Evolutionary conservation across 306 rosid genomes (phyloP).

Genomic region (Sphenostylis stenocarpa): DNA sequence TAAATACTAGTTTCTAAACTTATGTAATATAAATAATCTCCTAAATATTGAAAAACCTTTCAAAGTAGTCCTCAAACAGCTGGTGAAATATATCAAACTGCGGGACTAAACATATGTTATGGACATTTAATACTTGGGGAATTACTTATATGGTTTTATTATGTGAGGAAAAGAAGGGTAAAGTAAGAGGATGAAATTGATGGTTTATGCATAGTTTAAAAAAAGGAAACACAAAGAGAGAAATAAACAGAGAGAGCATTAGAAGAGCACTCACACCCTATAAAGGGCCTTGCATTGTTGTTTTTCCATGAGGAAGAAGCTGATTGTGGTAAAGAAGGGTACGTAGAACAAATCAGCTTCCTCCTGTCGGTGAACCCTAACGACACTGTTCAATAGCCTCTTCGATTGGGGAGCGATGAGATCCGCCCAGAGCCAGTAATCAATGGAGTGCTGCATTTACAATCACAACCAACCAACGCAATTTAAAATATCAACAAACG

Average conservation of each 20-base stretch:
- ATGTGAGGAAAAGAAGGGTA: not conserved
- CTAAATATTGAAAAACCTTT: not conserved
- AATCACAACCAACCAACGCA: not conserved
- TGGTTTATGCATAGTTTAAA: not conserved
- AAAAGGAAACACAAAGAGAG: not conserved
- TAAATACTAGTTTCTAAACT: not conserved
- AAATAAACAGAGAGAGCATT: conserved; percentile 27
- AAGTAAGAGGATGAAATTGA: not conserved
- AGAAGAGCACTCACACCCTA: conserved; percentile 97
- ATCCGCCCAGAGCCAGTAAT: conserved; percentile 97
- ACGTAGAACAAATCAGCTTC: conserved; percentile 93
- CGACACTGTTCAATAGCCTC: conserved; percentile 63
- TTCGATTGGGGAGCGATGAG: conserved; percentile 77
- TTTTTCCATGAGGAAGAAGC: conserved; percentile 89
- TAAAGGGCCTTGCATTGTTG: conserved; percentile 98
- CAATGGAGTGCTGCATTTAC: conserved; percentile 74
- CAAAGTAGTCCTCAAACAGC: not conserved
- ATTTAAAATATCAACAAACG: not conserved
- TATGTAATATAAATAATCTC: not conserved
- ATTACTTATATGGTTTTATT: not conserved
- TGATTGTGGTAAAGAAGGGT: conserved; percentile 94
- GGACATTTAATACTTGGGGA: too few species aligned
- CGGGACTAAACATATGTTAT: too few species aligned
- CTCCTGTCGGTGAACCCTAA: conserved; percentile 75
- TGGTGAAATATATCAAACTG: too few species aligned